These are phyloP conservation scores for Fusarium guadeloupense DNA, from an alignment of 2,329 filamentous ascomycete genomes.

Conservation along the genomic window DNA sequence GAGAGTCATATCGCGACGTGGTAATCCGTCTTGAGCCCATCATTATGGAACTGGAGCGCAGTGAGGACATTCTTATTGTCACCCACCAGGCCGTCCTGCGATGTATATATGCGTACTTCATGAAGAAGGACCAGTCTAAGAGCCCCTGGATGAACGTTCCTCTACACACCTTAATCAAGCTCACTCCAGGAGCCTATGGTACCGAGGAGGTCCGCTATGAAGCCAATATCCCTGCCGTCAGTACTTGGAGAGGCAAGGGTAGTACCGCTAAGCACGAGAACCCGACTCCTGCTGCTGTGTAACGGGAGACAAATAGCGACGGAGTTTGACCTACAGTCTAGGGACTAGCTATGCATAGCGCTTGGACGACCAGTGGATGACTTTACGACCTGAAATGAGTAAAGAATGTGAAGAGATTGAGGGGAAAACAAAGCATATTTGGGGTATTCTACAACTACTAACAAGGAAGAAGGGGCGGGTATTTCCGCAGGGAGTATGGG, in stretches of 20 bases:
- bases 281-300: constrained; percentile 54
- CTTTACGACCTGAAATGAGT: constrained; percentile 31
- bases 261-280: constrained; percentile 89
- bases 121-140: constrained; percentile 92
- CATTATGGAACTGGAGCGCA: constrained; percentile 98
- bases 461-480: constrained; percentile 6
- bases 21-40: constrained; percentile 98
- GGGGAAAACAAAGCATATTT: constrained; percentile 22
- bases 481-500: constrained; percentile 5
- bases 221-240: constrained; percentile 94
- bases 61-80: constrained; percentile 96
- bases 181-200: constrained; percentile 92
- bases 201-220: constrained; percentile 89
- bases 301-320: constrained; percentile 5
- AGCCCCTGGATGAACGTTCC: constrained; percentile 99
- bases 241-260: constrained; percentile 95
- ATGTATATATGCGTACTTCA: constrained; percentile 99
- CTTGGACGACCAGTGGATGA: neutral
- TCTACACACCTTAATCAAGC: constrained; percentile 93
- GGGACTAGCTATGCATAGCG: too few relatives aligned
- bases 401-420: constrained; percentile 24
- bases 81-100: constrained; percentile 96
- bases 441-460: constrained; percentile 21
- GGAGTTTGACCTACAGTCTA: neutral
- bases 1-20: constrained; percentile 94